Base-by-base conservation (phyloP, 1,284 basidiomycete genomes). In the Trichosporon sp. region DNA sequence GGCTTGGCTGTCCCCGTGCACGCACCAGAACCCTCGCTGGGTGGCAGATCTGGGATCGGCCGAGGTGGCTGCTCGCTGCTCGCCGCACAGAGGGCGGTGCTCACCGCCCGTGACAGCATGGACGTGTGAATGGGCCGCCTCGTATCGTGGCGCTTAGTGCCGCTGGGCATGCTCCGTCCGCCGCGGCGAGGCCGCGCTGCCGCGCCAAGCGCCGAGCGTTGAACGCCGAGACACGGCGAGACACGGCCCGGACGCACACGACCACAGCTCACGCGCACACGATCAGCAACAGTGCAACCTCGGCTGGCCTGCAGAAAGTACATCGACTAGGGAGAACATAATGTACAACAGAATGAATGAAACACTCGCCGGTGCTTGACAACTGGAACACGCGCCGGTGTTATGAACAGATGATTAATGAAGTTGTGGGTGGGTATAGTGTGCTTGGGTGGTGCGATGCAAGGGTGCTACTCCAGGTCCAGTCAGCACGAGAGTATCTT, bases 331-430 rank as follows among this genome's bases (percentile, higher is more conserved):
- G n/a, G n/a, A n/a, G 56, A 31, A 60, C 56, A 60, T 31, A 31
- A 18, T 18, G 56, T 60, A 60, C 56, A 60, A 60, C 56, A 60
- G 15, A 31, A n/a, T n/a, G 21, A 7, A 12, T 25, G n/a, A 31
- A 13, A 60, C 56, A 60, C 56, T 60, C 56, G 56, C 56, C 56
- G 56, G 56, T 60, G 56, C 56, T 60, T 31, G 27, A 60, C 27
- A 60, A 29, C 27, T 31, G 44, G n/a, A 60, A 60, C 56, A 60
- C 56, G 56, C 56, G 56, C 56, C 56, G 56, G 56, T 60, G 56
- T 60, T 60, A 60, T n/a, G 56, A 32, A 60, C 29, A 32, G 29
- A 32, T n/a, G 18, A 23, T n/a, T n/a, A 29, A 31, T 60, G 15
- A 31, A 15, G 56, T 8, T 31, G 29, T 18, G 47, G 47, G 47